Base-by-base conservation (phyloP, 2,329 filamentous ascomycete species). In the Pestalotiopsis fici region DNA sequence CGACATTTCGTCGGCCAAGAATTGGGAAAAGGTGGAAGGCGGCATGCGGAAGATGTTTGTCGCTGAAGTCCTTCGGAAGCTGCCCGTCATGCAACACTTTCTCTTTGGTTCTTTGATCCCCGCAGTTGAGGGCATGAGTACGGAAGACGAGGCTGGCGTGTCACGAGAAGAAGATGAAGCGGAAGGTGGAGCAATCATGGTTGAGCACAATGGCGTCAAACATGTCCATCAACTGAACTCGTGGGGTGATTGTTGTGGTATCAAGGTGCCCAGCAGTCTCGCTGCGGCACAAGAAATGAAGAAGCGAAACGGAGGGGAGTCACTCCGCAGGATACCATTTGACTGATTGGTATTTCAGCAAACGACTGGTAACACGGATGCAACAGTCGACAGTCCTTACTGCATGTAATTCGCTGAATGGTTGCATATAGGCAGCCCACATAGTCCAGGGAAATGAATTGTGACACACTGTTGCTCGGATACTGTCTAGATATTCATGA, bases 1-100 rank as follows among this genome's bases (percentile, higher is more conserved):
- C 77, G 96, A 99, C 78, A 99, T 99, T 71, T 96, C 93, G 3
- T 91, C 93, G 1, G 92, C 95, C 18, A 95, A 93, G 78, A 93
- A 86, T 50, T 99, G 96, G 96, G 83, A 81, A 71, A 99, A 99
- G 84, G 92, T 99, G 62, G 95, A 98, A 78, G 91, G 87, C 28
- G 96, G 96, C 6, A 98, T 99, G 97, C 88, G 93, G 69, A 93
- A 94, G 72, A 99, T 99, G 97, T 98, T 98, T 76, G 87, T 95
- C 64, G 93, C 91, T 54, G 96, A 99, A 80, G 95, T 99, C 0
- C 80, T 99, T 64, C 90, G 92, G 37, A 99, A 99, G 80, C 79
- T 99, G 66, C 96, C 96, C 0, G 95, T 99, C 56, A 98, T 98
- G 94, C 96, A 99, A 81, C 97, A 99, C 79, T 99, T 99, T 74